A percentile compares a stretch with the other conserved stretches of the same genome.
Evolutionary conservation across 768 basidiomycete genomes (phyloP).

Genomic region (Psilocybe tampanensis): DNA sequence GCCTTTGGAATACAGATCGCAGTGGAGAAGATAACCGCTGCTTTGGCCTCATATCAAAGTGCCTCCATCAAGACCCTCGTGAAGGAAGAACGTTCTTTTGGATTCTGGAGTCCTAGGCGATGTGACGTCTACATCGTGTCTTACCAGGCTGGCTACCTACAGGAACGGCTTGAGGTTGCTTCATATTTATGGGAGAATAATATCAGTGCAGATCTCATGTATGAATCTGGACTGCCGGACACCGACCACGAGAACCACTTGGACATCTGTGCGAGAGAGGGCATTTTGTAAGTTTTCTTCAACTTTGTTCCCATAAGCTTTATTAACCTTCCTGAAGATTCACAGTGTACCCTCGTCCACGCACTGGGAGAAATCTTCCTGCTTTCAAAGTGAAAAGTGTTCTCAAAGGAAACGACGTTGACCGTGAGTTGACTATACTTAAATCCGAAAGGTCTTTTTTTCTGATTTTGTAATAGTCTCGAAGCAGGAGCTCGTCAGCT

Average conservation of each 20-base stretch:
- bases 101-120: constrained; percentile 86
- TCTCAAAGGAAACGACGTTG: constrained; percentile 74
- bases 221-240: constrained; percentile 70
- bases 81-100: constrained; percentile 82
- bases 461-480: constrained; percentile 35
- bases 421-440: constrained; percentile 47
- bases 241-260: constrained; percentile 64
- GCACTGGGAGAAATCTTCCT: constrained; percentile 56
- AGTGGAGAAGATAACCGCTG: constrained; percentile 73
- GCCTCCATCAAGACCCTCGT: constrained; percentile 68
- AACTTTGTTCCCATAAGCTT: neutral
- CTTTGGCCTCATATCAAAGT: constrained; percentile 71
- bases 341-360: constrained; percentile 51
- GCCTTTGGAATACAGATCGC: constrained; percentile 79
- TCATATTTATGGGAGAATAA: constrained; percentile 78
- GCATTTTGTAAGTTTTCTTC: constrained; percentile 63
- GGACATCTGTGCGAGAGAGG: constrained; percentile 76
- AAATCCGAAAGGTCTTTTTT: neutral
- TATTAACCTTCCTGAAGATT: constrained; percentile 30
- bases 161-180: constrained; percentile 78
- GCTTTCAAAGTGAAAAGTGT: constrained; percentile 86
- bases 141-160: constrained; percentile 72
- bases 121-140: constrained; percentile 89
- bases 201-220: constrained; percentile 89
- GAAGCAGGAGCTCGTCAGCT: constrained; percentile 70